These are phyloP conservation scores for Neonothopanus nambi DNA, from an alignment of 1,284 basidiomycete genomes.

Conservation along the genomic window DNA sequence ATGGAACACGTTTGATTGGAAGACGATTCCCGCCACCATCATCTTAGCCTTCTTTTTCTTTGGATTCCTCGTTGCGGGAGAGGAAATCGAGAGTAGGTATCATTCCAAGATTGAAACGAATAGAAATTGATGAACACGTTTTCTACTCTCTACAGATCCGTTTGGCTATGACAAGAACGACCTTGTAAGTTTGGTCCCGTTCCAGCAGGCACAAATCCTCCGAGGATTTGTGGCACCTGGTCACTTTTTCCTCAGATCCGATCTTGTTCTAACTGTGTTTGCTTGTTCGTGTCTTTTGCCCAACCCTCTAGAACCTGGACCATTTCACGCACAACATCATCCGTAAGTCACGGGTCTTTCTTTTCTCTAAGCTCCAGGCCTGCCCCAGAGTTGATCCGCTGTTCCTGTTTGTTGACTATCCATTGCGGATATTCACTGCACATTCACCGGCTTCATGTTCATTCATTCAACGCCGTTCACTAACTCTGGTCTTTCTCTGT, in stretches of 20 bases:
- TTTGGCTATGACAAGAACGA: slow-evolving; percentile 68
- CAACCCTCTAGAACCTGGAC: slow-evolving; percentile 50
- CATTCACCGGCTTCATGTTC: too few species aligned
- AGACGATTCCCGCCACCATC: slow-evolving; percentile 65
- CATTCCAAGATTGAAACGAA: slow-evolving; percentile 48
- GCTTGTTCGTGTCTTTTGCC: slow-evolving; percentile 9
- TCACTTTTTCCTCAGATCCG: background rate
- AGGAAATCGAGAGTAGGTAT: slow-evolving; percentile 67
- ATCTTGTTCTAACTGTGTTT: background rate
- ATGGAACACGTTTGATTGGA: slow-evolving; percentile 56
- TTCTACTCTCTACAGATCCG: slow-evolving; percentile 18
- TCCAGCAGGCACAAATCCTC: background rate
- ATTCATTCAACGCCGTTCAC: background rate
- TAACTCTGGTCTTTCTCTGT: background rate
- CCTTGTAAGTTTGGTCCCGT: slow-evolving; percentile 41
- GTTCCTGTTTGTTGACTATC: background rate
- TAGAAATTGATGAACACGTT: background rate
- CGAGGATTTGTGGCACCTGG: background rate
- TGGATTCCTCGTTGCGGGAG: slow-evolving; percentile 67
- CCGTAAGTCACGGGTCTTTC: slow-evolving; percentile 35
- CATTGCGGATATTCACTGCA: background rate
- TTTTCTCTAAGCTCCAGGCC: slow-evolving; percentile 4
- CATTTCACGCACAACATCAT: slow-evolving; percentile 69
- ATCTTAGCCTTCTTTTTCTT: slow-evolving; percentile 65
- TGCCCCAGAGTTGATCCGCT: too few species aligned